Percentiles rank a stretch among this genome's conserved stretches.
These are phyloP conservation scores for Rhizophagus clarus DNA, from an alignment of 192 early-diverging fungal genomes.

Conservation along the genomic window DNA sequence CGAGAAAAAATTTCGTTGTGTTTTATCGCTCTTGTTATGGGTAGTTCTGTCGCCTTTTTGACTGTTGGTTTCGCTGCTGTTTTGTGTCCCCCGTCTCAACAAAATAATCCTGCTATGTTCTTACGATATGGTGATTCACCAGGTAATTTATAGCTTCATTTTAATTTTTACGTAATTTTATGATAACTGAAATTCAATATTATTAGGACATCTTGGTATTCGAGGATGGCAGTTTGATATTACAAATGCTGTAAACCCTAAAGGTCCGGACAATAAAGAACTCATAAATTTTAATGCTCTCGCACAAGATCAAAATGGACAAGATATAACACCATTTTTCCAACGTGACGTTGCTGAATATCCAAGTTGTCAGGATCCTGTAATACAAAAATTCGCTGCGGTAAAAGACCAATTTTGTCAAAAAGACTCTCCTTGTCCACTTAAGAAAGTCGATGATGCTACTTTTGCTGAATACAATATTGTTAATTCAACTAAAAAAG, in stretches of 20 bases:
- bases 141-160: not conserved
- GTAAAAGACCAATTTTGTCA: conserved; percentile 2
- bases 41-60: conserved; percentile 69
- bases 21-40: conserved; percentile 71
- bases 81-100: conserved; percentile 38
- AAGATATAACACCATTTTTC: conserved; percentile 60
- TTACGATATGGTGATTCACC: conserved; percentile 37
- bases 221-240: conserved; percentile 24
- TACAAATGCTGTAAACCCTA: not conserved
- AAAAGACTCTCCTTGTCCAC: conserved; percentile 35
- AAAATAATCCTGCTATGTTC: conserved; percentile 37
- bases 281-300: not conserved
- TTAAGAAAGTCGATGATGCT: conserved; percentile 39
- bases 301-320: conserved; percentile 41
- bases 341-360: not conserved
- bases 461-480: conserved; percentile 46
- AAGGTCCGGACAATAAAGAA: not conserved
- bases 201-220: conserved; percentile 23
- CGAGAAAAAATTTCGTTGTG: conserved; percentile 70
- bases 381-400: conserved; percentile 6
- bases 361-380: not conserved
- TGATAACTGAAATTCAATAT: not conserved
- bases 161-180: not conserved
- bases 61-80: conserved; percentile 60
- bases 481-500: conserved; percentile 35